Evolutionary conservation across 495 filamentous ascomycete genomes (phyloP).

Genomic region (Aspergillus avenaceus): DNA sequence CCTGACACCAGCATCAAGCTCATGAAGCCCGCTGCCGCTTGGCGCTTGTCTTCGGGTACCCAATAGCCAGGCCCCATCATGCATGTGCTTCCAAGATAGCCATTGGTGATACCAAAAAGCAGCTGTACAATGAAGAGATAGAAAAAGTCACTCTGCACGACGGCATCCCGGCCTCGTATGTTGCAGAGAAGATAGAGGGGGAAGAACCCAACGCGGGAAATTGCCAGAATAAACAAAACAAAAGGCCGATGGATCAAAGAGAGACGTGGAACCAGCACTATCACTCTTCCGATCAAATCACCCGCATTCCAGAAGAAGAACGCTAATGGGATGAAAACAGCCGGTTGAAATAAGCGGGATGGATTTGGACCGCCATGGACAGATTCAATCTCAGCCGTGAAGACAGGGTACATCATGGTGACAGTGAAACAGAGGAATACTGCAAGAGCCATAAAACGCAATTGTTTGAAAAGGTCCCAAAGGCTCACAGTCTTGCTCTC

Average conservation of each 20-base stretch:
- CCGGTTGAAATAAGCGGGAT: constrained; percentile 60
- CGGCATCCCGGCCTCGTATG: constrained; percentile 61
- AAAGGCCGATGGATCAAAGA: constrained; percentile 58
- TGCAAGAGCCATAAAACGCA: constrained; percentile 64
- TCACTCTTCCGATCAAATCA: constrained; percentile 73
- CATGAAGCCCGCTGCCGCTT: constrained; percentile 94
- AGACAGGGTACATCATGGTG: constrained; percentile 94
- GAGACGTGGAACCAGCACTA: constrained; percentile 58
- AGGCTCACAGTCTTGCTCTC: constrained; percentile 56
- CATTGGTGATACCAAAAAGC: constrained; percentile 79
- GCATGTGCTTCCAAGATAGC: constrained; percentile 74
- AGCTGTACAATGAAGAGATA: constrained; percentile 82
- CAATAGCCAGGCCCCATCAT: constrained; percentile 87
- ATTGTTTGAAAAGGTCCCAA: constrained; percentile 62
- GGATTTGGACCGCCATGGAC: constrained; percentile 47
- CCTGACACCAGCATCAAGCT: constrained; percentile 80
- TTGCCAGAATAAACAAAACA: constrained; percentile 57
- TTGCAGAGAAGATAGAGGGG: constrained; percentile 91
- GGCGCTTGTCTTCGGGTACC: constrained; percentile 74
- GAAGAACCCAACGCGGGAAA: constrained; percentile 65
- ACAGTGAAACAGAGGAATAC: constrained; percentile 76
- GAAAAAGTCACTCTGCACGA: constrained; percentile 75
- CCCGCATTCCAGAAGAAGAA: constrained; percentile 95
- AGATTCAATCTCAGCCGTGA: constrained; percentile 76
- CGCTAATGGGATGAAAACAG: constrained; percentile 80